phyloP scores from a whole-genome alignment of 176 grass and related monocot species.

The Oropetium thomaeum region DNA sequence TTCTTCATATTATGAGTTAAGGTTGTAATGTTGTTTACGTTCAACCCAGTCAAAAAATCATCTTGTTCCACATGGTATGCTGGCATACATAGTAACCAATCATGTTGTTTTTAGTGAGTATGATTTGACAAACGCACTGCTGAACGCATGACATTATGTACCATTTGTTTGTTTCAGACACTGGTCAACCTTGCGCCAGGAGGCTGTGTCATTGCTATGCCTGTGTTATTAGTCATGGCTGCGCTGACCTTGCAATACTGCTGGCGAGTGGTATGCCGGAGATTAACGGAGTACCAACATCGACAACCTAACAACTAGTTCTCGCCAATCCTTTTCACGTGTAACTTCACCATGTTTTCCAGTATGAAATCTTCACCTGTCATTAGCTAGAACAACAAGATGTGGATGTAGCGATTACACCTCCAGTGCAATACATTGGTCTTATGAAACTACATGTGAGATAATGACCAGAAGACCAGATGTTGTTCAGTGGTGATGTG shows the following conservation, averaged over 20 bases:
- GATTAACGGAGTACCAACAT: conserved; percentile 62
- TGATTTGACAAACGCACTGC: background rate
- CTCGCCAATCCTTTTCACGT: conserved; percentile 7
- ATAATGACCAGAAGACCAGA: background rate
- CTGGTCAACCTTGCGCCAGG: conserved; percentile 77
- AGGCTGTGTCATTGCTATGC: conserved; percentile 68
- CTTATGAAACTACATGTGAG: background rate
- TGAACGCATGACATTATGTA: conserved; percentile 10
- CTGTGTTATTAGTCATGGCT: conserved; percentile 53
- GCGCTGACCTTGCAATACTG: conserved; percentile 64
- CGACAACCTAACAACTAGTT: conserved; percentile 45
- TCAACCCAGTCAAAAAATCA: background rate
- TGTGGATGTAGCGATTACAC: background rate
- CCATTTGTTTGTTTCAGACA: conserved; percentile 59
- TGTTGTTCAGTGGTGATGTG: background rate
- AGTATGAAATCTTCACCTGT: background rate
- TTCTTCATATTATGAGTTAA: conserved; percentile 1
- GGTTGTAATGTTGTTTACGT: background rate
- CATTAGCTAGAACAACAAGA: background rate
- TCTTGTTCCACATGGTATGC: background rate
- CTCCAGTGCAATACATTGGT: background rate
- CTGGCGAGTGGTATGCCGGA: conserved; percentile 70
- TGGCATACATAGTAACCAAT: background rate
- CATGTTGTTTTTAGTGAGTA: conserved; percentile 1
- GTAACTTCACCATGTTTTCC: conserved; percentile 3